Conservation (phyloP, 345 rosid genomes). For the Gossypium anomalum region DNA sequence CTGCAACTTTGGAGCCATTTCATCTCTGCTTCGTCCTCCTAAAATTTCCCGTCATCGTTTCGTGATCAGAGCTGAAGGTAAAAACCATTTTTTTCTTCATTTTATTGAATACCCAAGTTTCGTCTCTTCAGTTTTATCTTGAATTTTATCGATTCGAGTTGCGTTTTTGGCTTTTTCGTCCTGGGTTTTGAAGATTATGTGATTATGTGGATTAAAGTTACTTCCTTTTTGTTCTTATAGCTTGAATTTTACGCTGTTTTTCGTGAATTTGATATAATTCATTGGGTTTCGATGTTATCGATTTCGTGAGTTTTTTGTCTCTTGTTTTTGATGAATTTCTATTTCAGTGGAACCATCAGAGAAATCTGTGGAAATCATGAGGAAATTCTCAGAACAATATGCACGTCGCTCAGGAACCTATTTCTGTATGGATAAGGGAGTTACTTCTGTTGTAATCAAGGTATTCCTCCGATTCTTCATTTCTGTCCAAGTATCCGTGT, state of each 20-base stretch:
- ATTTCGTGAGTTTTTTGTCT: background rate
- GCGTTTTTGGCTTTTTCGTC: background rate
- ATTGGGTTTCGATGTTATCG: background rate
- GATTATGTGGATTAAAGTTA: background rate
- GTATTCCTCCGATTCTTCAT: conserved; percentile 24
- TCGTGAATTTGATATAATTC: background rate
- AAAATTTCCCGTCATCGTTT: conserved; percentile 33
- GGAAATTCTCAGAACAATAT: conserved; percentile 97
- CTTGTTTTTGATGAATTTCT: background rate
- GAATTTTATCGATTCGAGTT: conserved; percentile 6
- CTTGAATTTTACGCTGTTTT: background rate
- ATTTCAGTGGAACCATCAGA: conserved; percentile 75
- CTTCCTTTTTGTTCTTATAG: background rate
- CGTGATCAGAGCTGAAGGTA: conserved; percentile 47
- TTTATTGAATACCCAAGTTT: background rate
- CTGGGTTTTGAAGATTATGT: background rate
- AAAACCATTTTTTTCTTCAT: background rate
- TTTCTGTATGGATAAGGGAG: conserved; percentile 88
- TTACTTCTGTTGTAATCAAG: conserved; percentile 94
- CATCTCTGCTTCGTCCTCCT: conserved; percentile 36
- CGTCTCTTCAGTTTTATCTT: background rate
- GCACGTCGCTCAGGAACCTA: conserved; percentile 89
- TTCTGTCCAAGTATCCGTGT: background rate
- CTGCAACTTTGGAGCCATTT: conserved; percentile 35
- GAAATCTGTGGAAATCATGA: conserved; percentile 86